Evolutionary conservation across 495 filamentous ascomycete species (phyloP).

Genomic region (Niebla homalea): DNA sequence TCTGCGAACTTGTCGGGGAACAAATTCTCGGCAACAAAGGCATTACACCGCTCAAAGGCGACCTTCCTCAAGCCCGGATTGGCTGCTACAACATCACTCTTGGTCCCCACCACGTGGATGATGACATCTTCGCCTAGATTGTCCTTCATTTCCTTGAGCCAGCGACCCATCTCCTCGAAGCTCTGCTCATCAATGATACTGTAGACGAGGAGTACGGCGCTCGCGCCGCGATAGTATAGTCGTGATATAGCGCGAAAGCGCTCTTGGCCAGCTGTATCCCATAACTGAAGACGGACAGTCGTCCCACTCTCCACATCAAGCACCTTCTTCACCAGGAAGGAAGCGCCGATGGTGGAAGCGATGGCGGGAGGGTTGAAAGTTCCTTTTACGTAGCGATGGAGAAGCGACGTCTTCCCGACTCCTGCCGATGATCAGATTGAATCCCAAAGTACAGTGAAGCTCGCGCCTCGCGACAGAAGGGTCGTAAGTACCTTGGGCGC

Average conservation of each 20-base stretch:
- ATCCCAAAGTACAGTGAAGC: too few relatives aligned
- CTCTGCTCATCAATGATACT: constrained; percentile 76
- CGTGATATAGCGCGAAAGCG: constrained; percentile 85
- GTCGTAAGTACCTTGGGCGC: constrained; percentile 48
- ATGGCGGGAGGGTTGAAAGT: constrained; percentile 55
- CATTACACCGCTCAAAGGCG: constrained; percentile 86
- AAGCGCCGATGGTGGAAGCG: constrained; percentile 76
- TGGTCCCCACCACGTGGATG: constrained; percentile 94
- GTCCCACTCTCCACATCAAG: constrained; percentile 71
- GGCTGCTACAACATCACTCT: constrained; percentile 74
- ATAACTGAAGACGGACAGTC: constrained; percentile 73
- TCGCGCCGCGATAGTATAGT: constrained; percentile 89
- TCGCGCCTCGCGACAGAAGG: background rate
- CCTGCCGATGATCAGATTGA: constrained; percentile 32
- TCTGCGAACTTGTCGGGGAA: constrained; percentile 51
- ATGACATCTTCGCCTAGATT: constrained; percentile 63
- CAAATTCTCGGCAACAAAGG: constrained; percentile 84
- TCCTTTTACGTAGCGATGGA: constrained; percentile 74
- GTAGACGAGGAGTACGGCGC: constrained; percentile 90
- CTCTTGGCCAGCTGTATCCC: constrained; percentile 93
- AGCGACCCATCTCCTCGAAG: constrained; percentile 87
- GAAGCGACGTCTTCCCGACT: constrained; percentile 89
- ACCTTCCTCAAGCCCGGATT: constrained; percentile 68
- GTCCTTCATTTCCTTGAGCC: constrained; percentile 66
- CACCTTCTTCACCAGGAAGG: constrained; percentile 86